These are phyloP conservation scores for Tylopilus plumbeoviolaceoides DNA, from an alignment of 768 basidiomycete genomes.

Conservation along the genomic window DNA sequence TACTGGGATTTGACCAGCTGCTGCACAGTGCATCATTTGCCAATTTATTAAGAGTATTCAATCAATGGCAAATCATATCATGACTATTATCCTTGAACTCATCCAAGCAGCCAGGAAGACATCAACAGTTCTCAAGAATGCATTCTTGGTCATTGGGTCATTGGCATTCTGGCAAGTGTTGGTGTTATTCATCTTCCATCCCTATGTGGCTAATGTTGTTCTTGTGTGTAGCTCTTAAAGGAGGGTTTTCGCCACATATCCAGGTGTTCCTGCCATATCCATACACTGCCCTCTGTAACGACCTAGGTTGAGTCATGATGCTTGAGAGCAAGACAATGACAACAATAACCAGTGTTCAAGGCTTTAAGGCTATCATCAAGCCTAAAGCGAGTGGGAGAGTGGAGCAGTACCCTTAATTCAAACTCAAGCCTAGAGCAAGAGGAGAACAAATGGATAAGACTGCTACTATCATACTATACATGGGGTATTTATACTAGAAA, in stretches of 20 bases:
- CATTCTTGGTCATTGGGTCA: slow-evolving; percentile 90
- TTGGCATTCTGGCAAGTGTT: slow-evolving; percentile 62
- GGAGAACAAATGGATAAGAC: too few species aligned
- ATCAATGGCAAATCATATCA: slow-evolving; percentile 89
- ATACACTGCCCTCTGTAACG: slow-evolving; percentile 78
- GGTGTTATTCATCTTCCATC: slow-evolving; percentile 10
- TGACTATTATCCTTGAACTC: slow-evolving; percentile 84
- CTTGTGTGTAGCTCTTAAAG: slow-evolving; percentile 59
- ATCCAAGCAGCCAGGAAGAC: slow-evolving; percentile 88
- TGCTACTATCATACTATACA: too few species aligned
- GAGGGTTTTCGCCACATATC: slow-evolving; percentile 78
- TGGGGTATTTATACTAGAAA: too few species aligned
- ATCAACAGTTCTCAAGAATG: slow-evolving; percentile 93
- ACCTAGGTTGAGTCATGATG: too few species aligned
- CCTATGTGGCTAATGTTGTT: neutral
- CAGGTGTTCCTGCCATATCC: slow-evolving; percentile 81
- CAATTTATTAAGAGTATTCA: slow-evolving; percentile 79
- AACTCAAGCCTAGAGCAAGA: too few species aligned
- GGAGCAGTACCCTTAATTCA: too few species aligned
- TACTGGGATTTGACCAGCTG: slow-evolving; percentile 1
- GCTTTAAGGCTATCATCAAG: too few species aligned
- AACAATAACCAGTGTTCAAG: too few species aligned
- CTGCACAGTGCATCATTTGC: slow-evolving; percentile 70
- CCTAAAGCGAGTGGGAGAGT: too few species aligned
- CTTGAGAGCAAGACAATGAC: too few species aligned